A percentile compares a stretch with the other conserved stretches of the same genome.
These are phyloP conservation scores for Cryptococcus sp. DNA, from an alignment of 1,284 basidiomycete species.

Conservation along the genomic window DNA sequence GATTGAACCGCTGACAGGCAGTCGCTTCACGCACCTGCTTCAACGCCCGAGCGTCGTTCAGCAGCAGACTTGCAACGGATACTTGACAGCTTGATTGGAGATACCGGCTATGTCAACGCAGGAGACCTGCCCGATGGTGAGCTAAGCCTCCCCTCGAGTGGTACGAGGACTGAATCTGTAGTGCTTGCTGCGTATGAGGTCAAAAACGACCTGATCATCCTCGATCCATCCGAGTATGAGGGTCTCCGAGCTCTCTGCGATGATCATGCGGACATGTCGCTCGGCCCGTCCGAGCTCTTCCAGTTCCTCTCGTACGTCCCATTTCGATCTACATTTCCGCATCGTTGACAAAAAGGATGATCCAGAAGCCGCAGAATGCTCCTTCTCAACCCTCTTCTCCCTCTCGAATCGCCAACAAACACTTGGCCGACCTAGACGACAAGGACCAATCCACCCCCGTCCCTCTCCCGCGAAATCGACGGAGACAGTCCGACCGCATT, in stretches of 20 bases:
- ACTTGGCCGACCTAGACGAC: no score
- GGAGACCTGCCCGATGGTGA: constrained; percentile 29
- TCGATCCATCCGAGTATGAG: constrained; percentile 25
- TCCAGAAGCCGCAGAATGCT: constrained; percentile 11
- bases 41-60: constrained; percentile 23
- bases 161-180: neutral
- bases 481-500: constrained; percentile 35
- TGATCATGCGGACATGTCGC: constrained; percentile 22
- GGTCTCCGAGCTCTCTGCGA: constrained; percentile 17
- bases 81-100: constrained; percentile 30
- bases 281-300: constrained; percentile 30
- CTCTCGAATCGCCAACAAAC: constrained; percentile 17
- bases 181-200: constrained; percentile 19
- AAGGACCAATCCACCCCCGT: constrained; percentile 19
- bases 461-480: constrained; percentile 7
- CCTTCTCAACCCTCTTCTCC: constrained; percentile 11
- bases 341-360: constrained; percentile 3
- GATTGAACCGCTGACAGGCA: no score
- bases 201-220: constrained; percentile 25
- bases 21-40: neutral
- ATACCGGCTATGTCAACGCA: constrained; percentile 23
- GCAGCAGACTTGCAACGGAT: constrained; percentile 32
- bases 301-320: constrained; percentile 27
- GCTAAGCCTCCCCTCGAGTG: neutral
- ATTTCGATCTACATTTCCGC: neutral